Evolutionary conservation across 1,284 basidiomycete species (phyloP).

Genomic region (Rhodotorula sp.): DNA sequence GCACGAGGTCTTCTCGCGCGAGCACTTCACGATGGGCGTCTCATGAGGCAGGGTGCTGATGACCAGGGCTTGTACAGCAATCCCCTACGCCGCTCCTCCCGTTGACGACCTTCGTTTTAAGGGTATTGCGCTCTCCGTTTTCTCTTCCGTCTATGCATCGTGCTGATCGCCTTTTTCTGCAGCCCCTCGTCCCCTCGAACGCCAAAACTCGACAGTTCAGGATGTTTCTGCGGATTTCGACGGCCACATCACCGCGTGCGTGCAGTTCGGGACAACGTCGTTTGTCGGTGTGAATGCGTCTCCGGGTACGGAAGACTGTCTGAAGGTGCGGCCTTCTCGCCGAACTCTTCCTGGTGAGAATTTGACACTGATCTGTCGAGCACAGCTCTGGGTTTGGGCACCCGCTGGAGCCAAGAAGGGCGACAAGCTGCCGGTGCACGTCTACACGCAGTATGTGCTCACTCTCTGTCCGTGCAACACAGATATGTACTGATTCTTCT

Average conservation of each 20-base stretch:
- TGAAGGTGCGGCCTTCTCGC: conserved; percentile 10
- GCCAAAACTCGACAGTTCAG: conserved; percentile 5
- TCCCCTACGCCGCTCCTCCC: conserved; percentile 37
- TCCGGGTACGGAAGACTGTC: conserved; percentile 36
- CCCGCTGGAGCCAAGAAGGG: conserved; percentile 31
- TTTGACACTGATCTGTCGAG: not conserved
- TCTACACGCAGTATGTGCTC: conserved; percentile 6
- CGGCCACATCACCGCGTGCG: conserved; percentile 15
- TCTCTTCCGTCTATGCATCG: not conserved
- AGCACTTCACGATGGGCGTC: no score
- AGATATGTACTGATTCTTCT: not conserved
- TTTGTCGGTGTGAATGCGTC: conserved; percentile 36
- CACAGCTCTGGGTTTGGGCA: conserved; percentile 39
- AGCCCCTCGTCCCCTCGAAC: conserved; percentile 16
- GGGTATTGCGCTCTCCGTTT: not conserved
- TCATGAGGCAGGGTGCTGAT: no score
- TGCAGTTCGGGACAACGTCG: conserved; percentile 29
- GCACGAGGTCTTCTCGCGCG: no score
- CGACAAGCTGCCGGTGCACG: conserved; percentile 35
- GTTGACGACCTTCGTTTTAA: conserved; percentile 40
- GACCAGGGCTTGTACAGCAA: not conserved
- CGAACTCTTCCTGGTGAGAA: not conserved
- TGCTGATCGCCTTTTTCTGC: not conserved
- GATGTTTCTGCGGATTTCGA: conserved; percentile 17
- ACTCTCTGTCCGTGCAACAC: not conserved